Evolutionary conservation across 192 early-diverging fungal species (phyloP), one percentile per base, ranked within the genome.

Genomic region (Rhizophagus prolifer): DNA sequence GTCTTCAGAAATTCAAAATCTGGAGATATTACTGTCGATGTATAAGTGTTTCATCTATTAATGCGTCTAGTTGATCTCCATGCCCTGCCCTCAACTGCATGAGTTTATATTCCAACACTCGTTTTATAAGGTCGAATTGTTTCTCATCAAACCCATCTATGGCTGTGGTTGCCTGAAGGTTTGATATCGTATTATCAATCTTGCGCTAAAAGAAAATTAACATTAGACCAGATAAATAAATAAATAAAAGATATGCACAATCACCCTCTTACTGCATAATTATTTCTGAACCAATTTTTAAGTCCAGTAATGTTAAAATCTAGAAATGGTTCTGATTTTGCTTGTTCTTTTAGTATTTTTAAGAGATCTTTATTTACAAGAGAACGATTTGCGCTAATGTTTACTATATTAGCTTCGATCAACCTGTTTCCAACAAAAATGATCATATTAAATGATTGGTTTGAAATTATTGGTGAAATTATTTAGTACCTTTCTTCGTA

Each of bases 11-110:
- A 23, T 19, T 69, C 41, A 69, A 69, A 69, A 69, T 69, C 41
- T 7, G 44, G 38, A 47, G 41, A 69, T 34, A 69, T n/a, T 3
- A 69, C 23, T 26, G 67, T 69, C 3, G 67, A 41, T 9, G 44
- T 69, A 25, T 69, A 69, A 38, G 41, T 69, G n/a, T 69, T 69
- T 69, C 41, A 50, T 69, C 67, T 44, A 69, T 69, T 47, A 26
- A 46, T 41, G 8, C 16, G n/a, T 69, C 67, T 1, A 69, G 67
- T 28, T 69, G 38, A 41, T 66, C 21, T 13, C 67, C 67, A 69
- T 69, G 67, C 8, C 67, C 41, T 5, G 41, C 67, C 8, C 23
- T 31, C 10, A 69, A 69, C 10, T 69, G 67, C 67, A 46, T 69
- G 44, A 69, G 67, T 44, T 69, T 69, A 12, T 41, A 41, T 69